Evolutionary conservation across 1,284 basidiomycete genomes (phyloP).

Genomic region (Chalciporus sp.): DNA sequence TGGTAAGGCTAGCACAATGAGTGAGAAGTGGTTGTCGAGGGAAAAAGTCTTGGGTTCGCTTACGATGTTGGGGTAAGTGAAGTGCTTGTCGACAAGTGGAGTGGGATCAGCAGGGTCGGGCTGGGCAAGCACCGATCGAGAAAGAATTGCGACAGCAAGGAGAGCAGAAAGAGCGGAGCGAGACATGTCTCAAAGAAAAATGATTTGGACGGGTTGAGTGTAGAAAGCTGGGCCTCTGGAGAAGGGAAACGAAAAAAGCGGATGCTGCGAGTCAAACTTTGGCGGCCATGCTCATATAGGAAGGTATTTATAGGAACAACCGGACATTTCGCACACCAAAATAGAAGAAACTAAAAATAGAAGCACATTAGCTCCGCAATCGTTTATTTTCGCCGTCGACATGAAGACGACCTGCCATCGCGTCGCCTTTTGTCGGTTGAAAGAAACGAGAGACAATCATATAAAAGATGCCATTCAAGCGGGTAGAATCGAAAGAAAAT

Average conservation of each 20-base stretch:
- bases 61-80: conserved; percentile 52
- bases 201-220: not conserved
- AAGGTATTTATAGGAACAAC: not conserved
- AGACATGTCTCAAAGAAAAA: conserved; percentile 43
- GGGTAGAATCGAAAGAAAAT: not conserved
- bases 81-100: conserved; percentile 55
- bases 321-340: not conserved
- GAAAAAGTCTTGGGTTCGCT: conserved; percentile 18
- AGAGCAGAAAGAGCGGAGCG: conserved; percentile 46
- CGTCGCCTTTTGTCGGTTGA: no score
- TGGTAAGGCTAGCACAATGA: conserved; percentile 34
- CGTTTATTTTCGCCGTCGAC: no score
- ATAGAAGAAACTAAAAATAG: not conserved
- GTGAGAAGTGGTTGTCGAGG: not conserved
- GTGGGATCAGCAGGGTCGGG: conserved; percentile 38
- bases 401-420: no score
- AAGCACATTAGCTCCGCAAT: not conserved
- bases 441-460: no score
- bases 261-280: not conserved
- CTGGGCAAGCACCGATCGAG: conserved; percentile 38
- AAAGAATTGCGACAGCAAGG: conserved; percentile 38
- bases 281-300: not conserved
- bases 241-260: not conserved
- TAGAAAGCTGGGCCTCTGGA: not conserved
- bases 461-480: not conserved